Conservation (phyloP, 805 yeast species). For the Maudiozyma turicensis region DNA sequence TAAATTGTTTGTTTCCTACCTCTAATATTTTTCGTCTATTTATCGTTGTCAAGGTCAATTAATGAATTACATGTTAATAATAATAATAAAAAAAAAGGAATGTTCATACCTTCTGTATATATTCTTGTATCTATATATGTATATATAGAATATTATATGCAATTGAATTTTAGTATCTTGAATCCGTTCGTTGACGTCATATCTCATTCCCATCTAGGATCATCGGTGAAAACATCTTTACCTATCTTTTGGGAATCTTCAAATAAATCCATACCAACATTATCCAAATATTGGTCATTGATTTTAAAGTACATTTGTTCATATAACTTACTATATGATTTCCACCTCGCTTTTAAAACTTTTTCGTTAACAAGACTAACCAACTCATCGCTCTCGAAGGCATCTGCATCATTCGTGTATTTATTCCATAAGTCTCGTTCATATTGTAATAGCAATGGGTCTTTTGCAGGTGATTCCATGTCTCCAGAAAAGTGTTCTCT, state of each 20-base stretch:
- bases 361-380: not conserved
- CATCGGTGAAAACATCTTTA: slow-evolving; percentile 1
- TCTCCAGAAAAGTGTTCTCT: slow-evolving; percentile 8
- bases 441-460: slow-evolving; percentile 17
- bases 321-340: not conserved
- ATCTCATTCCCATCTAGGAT: not conserved
- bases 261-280: slow-evolving; percentile 5
- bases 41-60: no score
- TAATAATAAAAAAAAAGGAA: not conserved
- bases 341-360: not conserved
- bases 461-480: slow-evolving; percentile 19
- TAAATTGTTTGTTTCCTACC: no score
- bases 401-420: slow-evolving; percentile 1
- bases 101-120: not conserved
- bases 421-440: slow-evolving; percentile 17
- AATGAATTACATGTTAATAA: no score
- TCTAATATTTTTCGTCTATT: no score
- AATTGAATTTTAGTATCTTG: no score
- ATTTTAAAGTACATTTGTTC: not conserved
- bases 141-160: not conserved
- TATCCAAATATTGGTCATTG: slow-evolving; percentile 1
- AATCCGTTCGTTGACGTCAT: no score
- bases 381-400: not conserved
- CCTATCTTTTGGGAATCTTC: slow-evolving; percentile 1
- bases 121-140: not conserved